Base-by-base conservation (phyloP, 169 alveolate genomes). In the Plasmodium berghei region DNA sequence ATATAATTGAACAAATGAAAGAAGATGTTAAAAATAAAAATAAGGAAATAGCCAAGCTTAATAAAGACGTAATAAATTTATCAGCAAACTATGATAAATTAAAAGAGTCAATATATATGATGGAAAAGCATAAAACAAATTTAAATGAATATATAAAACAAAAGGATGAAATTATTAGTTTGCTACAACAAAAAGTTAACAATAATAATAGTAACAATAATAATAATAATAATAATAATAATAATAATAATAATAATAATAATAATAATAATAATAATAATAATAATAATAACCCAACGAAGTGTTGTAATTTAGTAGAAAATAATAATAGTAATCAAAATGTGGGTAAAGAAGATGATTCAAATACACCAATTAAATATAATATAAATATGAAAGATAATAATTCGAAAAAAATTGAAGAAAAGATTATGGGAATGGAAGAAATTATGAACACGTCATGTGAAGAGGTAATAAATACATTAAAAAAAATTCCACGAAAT, bases 91-190 rank as follows among this genome's bases (percentile, higher is more conserved):
- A 55, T 34, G 18, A 69, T 9, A 66, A 67, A 54, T 54, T 83
- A 48, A 69, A 83, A 12, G 90, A 83, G 2, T 83, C 90, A 6
- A 40, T 83, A 9, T 18, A 20, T 6, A 16, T 83, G 12, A 83
- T 69, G 83, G 90, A 83, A 58, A 56, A 69, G 18, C 56, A 83
- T 54, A 83, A 83, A 71, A 28, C 58, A 0, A 58, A 10, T 28
- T 56, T 83, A 28, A 67, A 69, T 54, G 42, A 52, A 16, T 71
- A 83, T 61, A 83, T 83, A 24, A 69, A 69, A 45, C 86, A 83
- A 61, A 83, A 83, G 24, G 90, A 83, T 61, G 90, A 83, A 0
- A 69, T 83, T 6, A 83, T 83, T 16, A 85, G 40, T 18, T n/a
- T 10, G 0, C 56, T 83, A 26, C 67, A 56, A 24, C 67, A 70